Evolutionary conservation across 148 eudicot genomes (phyloP).

Genomic region (Dianthus caryophyllus): DNA sequence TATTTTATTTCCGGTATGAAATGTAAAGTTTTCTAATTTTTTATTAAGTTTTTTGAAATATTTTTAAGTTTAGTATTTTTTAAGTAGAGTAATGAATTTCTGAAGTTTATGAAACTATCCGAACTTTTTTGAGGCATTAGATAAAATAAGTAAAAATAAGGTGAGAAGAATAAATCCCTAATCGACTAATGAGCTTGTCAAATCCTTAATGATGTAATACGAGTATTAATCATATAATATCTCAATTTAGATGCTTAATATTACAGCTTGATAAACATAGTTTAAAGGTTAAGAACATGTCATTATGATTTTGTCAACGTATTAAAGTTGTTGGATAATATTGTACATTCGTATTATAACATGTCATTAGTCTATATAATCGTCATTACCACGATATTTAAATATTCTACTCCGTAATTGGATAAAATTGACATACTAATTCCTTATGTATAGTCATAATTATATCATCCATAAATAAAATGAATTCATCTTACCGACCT

Average conservation of each 20-base stretch:
- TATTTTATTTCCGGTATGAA: no score
- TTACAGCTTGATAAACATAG: neutral
- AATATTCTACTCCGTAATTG: neutral
- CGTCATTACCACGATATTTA: no score
- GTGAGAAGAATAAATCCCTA: no score
- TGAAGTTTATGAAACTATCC: no score
- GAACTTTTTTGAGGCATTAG: no score
- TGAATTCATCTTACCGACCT: neutral
- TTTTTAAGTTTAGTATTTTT: no score
- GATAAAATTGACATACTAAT: neutral
- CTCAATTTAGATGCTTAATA: neutral
- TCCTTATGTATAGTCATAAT: neutral
- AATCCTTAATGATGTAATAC: neutral
- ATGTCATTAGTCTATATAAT: neutral
- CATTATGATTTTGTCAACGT: neutral
- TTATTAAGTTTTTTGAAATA: no score
- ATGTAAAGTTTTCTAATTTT: no score
- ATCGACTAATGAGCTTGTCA: neutral
- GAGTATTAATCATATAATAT: neutral
- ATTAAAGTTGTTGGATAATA: neutral
- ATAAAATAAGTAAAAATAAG: no score
- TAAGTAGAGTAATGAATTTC: no score
- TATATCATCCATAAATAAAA: no score
- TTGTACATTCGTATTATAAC: neutral
- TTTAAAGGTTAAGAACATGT: constrained; percentile 6